These are phyloP conservation scores for Talaromyces sp. DNA, from an alignment of 2,329 filamentous ascomycete genomes.

Conservation along the genomic window DNA sequence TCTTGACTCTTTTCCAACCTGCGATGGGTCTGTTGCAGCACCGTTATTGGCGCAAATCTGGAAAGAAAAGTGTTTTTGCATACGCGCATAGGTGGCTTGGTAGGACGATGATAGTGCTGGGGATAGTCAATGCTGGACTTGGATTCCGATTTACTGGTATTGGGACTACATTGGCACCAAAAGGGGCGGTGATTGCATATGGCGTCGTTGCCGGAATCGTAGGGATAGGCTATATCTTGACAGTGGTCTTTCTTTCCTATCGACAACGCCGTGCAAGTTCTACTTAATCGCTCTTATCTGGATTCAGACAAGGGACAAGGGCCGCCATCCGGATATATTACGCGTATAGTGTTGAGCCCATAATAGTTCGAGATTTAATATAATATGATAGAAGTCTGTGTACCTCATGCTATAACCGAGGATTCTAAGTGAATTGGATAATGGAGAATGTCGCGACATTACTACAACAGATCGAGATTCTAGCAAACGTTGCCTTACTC, in stretches of 20 bases:
- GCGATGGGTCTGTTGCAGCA: slow-evolving; percentile 53
- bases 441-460: too few relatives aligned
- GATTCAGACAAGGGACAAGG: neutral
- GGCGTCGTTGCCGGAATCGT: slow-evolving; percentile 50
- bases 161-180: slow-evolving; percentile 27
- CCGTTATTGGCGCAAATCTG: slow-evolving; percentile 47
- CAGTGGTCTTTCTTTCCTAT: neutral
- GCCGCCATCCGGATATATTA: neutral
- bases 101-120: slow-evolving; percentile 49
- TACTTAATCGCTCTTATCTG: neutral
- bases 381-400: too few relatives aligned
- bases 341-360: neutral
- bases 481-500: too few relatives aligned
- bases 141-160: slow-evolving; percentile 49
- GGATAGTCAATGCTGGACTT: slow-evolving; percentile 57
- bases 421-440: too few relatives aligned
- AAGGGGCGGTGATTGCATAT: slow-evolving; percentile 46
- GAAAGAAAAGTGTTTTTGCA: slow-evolving; percentile 46
- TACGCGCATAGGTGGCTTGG: slow-evolving; percentile 57
- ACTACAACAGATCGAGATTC: too few relatives aligned
- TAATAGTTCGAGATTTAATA: neutral
- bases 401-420: too few relatives aligned
- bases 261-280: neutral
- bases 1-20: slow-evolving; percentile 57
- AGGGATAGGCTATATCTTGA: slow-evolving; percentile 41